Evolutionary conservation across 306 rosid species (phyloP), one percentile per base, ranked within the genome.

Genomic region (Sphenostylis stenocarpa): DNA sequence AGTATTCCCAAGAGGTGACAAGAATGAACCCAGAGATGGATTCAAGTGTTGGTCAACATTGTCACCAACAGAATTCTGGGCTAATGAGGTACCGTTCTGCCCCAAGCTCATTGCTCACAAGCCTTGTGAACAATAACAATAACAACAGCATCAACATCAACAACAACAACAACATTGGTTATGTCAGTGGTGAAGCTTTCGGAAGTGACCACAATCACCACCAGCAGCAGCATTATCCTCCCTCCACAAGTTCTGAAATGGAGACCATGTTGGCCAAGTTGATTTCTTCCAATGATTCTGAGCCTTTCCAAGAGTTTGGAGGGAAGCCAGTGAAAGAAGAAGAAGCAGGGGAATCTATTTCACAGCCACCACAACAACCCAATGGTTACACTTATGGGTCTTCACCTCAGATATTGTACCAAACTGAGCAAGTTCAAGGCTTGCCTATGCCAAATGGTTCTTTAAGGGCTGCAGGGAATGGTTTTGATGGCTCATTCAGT

Each of bases 11-110:
- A 62, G 80, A 56, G 36, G 89, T 83, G 48, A 36, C 80, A 82
- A 85, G 74, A 63, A 87, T 68, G 68, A 86, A 88, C 70, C 45
- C 63, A 45, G 87, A 90, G 61, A 79, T 89, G 93, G 97, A 88
- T 71, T 71, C 89, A 14, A 82, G 68, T n/a, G 56, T 77, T 70
- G 76, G 68, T 49, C 75, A 73, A 47, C 88, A 73, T 48, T 84
- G 77, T 33, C 77, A 82, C 47, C 89, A 84, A 29, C 85, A 79
- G 31, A 84, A 83, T 77, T 86, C 86, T 62, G 85, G 83, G 2
- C 57, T 88, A 47, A 21, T 51, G 76, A 57, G 91, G 61, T 87
- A 86, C 76, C 70, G 76, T 48, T 90, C 96, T 10, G 91, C 94
- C 41, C 94, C 96, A 14, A 86, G 77, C 78, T 82, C 94, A 44